These are phyloP conservation scores for Tuber microsphaerosporum DNA, from an alignment of 495 filamentous ascomycete genomes.

Conservation along the genomic window DNA sequence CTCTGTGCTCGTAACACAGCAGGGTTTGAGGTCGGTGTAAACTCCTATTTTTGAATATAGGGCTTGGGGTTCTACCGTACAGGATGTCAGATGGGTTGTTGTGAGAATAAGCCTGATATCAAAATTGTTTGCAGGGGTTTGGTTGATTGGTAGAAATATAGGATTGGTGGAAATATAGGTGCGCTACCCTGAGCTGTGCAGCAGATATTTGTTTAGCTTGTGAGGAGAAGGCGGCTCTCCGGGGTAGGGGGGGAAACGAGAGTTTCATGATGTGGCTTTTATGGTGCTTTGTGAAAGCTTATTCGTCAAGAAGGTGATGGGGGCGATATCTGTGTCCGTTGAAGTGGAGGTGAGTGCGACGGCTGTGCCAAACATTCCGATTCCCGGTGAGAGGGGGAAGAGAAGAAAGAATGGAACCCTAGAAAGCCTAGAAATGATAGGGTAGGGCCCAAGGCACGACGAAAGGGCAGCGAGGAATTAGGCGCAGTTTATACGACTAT, in stretches of 20 bases:
- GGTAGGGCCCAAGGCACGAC: not conserved
- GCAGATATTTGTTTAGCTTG: not conserved
- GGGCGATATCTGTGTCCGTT: not conserved
- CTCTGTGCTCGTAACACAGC: not conserved
- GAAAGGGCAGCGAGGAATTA: not conserved
- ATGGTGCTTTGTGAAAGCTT: not conserved
- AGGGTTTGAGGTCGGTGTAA: not conserved
- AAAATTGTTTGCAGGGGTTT: not conserved
- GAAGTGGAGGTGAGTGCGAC: not conserved
- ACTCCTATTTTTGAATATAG: not conserved
- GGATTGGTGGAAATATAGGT: not conserved
- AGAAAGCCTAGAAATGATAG: not conserved
- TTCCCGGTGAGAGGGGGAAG: not conserved
- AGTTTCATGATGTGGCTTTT: not conserved
- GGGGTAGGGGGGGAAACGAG: not conserved
- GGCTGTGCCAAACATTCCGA: not conserved
- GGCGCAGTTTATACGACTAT: not conserved
- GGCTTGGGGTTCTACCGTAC: not conserved
- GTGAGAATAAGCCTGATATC: not conserved
- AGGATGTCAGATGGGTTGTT: not conserved
- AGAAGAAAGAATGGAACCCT: not conserved
- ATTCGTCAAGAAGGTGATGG: not conserved
- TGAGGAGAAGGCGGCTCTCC: not conserved
- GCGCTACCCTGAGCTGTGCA: not conserved
- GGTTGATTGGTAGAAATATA: not conserved